phyloP scores from a whole-genome alignment of 345 rosid species.

The Brassica incana region DNA sequence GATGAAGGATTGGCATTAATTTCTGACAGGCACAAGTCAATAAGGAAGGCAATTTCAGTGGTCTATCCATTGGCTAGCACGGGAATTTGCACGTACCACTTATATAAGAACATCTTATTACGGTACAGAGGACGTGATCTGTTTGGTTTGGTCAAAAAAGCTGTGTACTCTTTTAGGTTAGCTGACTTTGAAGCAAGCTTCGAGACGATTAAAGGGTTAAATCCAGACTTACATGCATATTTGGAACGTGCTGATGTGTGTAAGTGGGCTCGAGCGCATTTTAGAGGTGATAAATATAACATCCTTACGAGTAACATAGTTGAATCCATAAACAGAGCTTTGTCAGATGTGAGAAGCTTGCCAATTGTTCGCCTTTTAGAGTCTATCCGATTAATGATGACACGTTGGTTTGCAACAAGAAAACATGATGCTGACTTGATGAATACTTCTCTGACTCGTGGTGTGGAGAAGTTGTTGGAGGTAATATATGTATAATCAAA shows the following conservation, averaged over 20 bases:
- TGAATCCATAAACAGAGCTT: too few species aligned
- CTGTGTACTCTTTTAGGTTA: background rate
- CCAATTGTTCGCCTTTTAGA: background rate
- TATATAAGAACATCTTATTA: background rate
- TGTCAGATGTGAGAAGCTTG: background rate
- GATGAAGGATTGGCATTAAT: too few species aligned
- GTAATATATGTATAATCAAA: too few species aligned
- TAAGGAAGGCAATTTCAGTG: too few species aligned
- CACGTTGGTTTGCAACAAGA: background rate
- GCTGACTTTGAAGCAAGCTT: background rate
- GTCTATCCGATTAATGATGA: background rate
- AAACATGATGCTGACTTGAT: too few species aligned
- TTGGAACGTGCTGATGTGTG: background rate
- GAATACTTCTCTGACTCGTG: too few species aligned
- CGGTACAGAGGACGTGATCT: background rate
- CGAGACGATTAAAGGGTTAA: background rate
- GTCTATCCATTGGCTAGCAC: too few species aligned
- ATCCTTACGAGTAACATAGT: too few species aligned
- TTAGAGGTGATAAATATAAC: too few species aligned
- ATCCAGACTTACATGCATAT: background rate
- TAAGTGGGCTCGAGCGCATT: too few species aligned
- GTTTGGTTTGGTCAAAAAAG: background rate
- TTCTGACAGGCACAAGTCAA: too few species aligned
- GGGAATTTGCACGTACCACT: background rate
- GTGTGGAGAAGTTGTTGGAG: too few species aligned